Conservation (phyloP, 495 filamentous ascomycete species). For the Aspergillus campestris region DNA sequence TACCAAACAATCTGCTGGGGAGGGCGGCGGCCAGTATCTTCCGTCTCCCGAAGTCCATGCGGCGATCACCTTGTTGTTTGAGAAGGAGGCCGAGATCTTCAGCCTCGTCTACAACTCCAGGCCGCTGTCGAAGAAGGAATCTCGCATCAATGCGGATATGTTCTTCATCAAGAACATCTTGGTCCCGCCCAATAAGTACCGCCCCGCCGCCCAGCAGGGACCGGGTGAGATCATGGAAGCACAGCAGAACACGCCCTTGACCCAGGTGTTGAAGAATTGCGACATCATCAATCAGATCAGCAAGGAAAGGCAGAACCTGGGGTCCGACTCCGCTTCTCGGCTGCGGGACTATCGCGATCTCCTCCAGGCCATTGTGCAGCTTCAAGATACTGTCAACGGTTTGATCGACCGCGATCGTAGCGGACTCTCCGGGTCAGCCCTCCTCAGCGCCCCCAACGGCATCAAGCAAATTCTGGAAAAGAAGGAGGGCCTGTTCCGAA, state of each 20-base stretch:
- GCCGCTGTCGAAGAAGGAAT: constrained; percentile 40
- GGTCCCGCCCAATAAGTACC: constrained; percentile 85
- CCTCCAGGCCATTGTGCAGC: constrained; percentile 61
- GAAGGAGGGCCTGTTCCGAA: constrained; percentile 96
- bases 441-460: constrained; percentile 41
- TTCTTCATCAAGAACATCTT: constrained; percentile 83
- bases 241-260: constrained; percentile 77
- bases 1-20: constrained; percentile 22
- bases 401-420: constrained; percentile 83
- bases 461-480: constrained; percentile 98
- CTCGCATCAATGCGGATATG: constrained; percentile 65
- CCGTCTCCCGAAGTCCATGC: constrained; percentile 68
- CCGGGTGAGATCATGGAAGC: constrained; percentile 73
- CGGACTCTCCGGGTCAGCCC: constrained; percentile 62
- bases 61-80: constrained; percentile 68
- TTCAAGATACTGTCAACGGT: constrained; percentile 87
- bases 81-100: constrained; percentile 76
- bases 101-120: constrained; percentile 73
- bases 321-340: constrained; percentile 30
- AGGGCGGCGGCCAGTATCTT: constrained; percentile 54
- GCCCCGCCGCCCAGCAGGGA: constrained; percentile 78
- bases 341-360: constrained; percentile 51
- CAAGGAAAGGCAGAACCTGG: constrained; percentile 53
- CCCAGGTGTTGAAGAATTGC: constrained; percentile 63
- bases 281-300: constrained; percentile 66